phyloP scores from a whole-genome alignment of 2,329 filamentous ascomycete genomes.

The Pseudofabraea citricarpa region DNA sequence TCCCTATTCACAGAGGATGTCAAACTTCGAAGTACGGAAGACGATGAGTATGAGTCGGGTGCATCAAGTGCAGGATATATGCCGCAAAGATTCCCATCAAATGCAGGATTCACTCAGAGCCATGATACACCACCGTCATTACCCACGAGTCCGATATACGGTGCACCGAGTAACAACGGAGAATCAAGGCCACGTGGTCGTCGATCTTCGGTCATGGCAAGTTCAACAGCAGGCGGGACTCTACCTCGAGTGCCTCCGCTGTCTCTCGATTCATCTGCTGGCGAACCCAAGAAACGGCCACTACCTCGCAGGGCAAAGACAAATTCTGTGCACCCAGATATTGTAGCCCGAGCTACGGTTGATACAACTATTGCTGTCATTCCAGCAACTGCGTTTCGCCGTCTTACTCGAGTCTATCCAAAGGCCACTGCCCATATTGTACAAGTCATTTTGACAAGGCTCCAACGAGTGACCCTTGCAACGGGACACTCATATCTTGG shows the following conservation, averaged over 20 bases:
- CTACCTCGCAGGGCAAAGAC: slow-evolving; percentile 42
- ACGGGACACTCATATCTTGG: slow-evolving; percentile 95
- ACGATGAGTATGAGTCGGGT: slow-evolving; percentile 34
- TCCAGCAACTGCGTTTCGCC: slow-evolving; percentile 89
- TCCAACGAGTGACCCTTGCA: slow-evolving; percentile 89
- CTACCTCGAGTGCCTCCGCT: slow-evolving; percentile 69
- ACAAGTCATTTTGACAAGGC: slow-evolving; percentile 90
- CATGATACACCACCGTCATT: slow-evolving; percentile 26
- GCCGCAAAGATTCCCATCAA: slow-evolving; percentile 18
- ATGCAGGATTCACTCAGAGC: slow-evolving; percentile 20
- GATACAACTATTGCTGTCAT: slow-evolving; percentile 99
- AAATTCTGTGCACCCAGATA: slow-evolving; percentile 89
- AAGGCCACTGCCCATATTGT: slow-evolving; percentile 97
- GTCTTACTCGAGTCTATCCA: slow-evolving; percentile 88
- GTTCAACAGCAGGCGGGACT: slow-evolving; percentile 28
- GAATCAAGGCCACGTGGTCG: slow-evolving; percentile 52
- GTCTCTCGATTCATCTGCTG: slow-evolving; percentile 52
- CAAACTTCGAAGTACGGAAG: slow-evolving; percentile 68
- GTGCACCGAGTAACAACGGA: slow-evolving; percentile 17
- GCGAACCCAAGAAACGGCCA: slow-evolving; percentile 18
- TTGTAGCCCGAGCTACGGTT: slow-evolving; percentile 90
- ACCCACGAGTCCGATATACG: slow-evolving; percentile 26
- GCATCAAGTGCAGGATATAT: slow-evolving; percentile 29
- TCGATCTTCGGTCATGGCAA: slow-evolving; percentile 22
- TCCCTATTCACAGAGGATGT: slow-evolving; percentile 96